Conservation (phyloP, 768 basidiomycete genomes). For the Boletus sp. region DNA sequence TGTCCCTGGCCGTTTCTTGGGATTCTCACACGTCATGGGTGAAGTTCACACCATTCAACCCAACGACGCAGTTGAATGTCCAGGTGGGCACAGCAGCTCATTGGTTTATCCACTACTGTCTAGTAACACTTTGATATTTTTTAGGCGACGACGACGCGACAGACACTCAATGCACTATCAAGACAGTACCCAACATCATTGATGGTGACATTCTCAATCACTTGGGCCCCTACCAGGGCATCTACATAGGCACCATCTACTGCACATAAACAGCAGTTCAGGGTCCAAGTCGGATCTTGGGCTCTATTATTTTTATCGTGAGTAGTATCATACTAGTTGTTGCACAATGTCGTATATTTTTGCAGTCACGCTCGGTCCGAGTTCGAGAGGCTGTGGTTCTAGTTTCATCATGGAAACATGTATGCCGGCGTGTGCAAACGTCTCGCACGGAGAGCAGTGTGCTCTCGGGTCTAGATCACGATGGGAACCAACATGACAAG, state of each 20-base stretch:
- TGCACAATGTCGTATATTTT: background rate
- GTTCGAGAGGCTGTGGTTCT: background rate
- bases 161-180: conserved; percentile 51
- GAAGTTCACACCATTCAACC: conserved; percentile 43
- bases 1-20: conserved; percentile 48
- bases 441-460: background rate
- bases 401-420: background rate
- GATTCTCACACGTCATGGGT: conserved; percentile 40
- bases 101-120: background rate
- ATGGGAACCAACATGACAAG: background rate
- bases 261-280: conserved; percentile 23
- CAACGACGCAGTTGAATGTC: conserved; percentile 39
- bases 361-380: background rate
- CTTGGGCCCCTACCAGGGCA: conserved; percentile 54
- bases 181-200: conserved; percentile 52
- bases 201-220: conserved; percentile 52
- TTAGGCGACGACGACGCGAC: conserved; percentile 53
- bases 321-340: background rate
- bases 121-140: background rate
- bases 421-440: background rate
- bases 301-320: conserved; percentile 7
- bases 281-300: background rate
- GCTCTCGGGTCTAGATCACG: background rate
- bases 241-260: conserved; percentile 50
- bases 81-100: conserved; percentile 27